A percentile compares a stretch with the other conserved stretches of the same genome.
Evolutionary conservation across 805 yeast genomes (phyloP).

Genomic region (Yarrowia yakushimensis): DNA sequence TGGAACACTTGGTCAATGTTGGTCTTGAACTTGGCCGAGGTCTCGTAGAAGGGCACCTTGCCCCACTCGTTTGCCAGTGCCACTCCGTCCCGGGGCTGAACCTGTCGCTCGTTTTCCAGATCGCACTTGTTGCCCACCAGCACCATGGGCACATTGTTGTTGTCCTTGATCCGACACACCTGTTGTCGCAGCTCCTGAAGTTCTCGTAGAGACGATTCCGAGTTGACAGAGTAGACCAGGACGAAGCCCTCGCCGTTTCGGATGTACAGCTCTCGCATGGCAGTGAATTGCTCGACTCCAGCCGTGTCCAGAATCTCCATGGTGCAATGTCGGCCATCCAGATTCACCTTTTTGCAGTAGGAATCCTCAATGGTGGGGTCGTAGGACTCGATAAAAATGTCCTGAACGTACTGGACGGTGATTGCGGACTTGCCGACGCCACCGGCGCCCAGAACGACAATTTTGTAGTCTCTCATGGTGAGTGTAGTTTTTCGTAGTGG

Average conservation of each 20-base stretch:
- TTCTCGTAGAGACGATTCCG: slow-evolving; percentile 71
- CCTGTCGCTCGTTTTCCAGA: slow-evolving; percentile 66
- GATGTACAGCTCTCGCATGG: slow-evolving; percentile 72
- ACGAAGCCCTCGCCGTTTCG: slow-evolving; percentile 89
- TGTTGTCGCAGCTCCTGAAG: slow-evolving; percentile 76
- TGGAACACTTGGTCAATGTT: slow-evolving; percentile 88
- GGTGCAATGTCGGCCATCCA: slow-evolving; percentile 83
- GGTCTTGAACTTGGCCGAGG: slow-evolving; percentile 85
- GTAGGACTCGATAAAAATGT: slow-evolving; percentile 82
- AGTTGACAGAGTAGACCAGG: slow-evolving; percentile 80
- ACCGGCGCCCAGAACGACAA: slow-evolving; percentile 93
- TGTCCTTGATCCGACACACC: slow-evolving; percentile 77
- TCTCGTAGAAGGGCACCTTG: slow-evolving; percentile 84
- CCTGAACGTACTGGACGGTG: slow-evolving; percentile 89
- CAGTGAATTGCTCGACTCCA: slow-evolving; percentile 92
- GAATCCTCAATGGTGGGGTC: slow-evolving; percentile 98
- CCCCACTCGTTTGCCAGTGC: slow-evolving; percentile 84
- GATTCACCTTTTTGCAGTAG: slow-evolving; percentile 80
- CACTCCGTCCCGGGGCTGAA: slow-evolving; percentile 77
- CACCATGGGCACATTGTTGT: slow-evolving; percentile 76
- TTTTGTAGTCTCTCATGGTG: slow-evolving; percentile 61
- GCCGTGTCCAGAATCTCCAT: slow-evolving; percentile 89
- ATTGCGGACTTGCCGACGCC: slow-evolving; percentile 96
- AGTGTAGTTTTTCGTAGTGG: slow-evolving; percentile 24
- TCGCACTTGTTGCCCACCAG: slow-evolving; percentile 91